A percentile compares a stretch with the other conserved stretches of the same genome.
These are phyloP conservation scores for Saccharum spontaneum DNA, from an alignment of 176 grass and related monocot genomes.

Conservation along the genomic window DNA sequence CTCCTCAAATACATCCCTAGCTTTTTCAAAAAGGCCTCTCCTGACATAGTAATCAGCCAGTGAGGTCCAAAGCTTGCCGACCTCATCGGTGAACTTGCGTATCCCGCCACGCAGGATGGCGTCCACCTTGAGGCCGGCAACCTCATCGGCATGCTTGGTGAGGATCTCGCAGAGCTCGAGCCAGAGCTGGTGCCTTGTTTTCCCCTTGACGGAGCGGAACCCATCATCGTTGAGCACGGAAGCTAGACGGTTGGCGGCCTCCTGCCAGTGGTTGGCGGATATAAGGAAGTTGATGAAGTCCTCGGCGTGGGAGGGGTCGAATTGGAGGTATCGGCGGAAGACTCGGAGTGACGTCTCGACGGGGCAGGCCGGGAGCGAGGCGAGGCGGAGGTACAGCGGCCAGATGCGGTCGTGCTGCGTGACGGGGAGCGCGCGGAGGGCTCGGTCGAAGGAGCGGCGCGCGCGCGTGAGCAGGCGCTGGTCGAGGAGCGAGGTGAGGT, in stretches of 20 bases:
- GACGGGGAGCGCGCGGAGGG: slow-evolving; percentile 68
- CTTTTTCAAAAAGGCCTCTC: slow-evolving; percentile 73
- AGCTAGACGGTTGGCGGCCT: slow-evolving; percentile 63
- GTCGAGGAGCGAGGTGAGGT: slow-evolving; percentile 70
- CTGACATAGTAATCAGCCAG: slow-evolving; percentile 77
- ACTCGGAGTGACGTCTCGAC: slow-evolving; percentile 83
- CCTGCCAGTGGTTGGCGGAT: slow-evolving; percentile 63
- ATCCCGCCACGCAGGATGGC: slow-evolving; percentile 72
- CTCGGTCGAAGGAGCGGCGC: slow-evolving; percentile 66
- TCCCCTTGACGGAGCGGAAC: slow-evolving; percentile 82
- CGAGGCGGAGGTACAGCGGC: slow-evolving; percentile 69
- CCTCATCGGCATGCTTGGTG: slow-evolving; percentile 79
- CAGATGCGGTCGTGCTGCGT: slow-evolving; percentile 92
- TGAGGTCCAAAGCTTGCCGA: slow-evolving; percentile 80
- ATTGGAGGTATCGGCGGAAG: slow-evolving; percentile 80
- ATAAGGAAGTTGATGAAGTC: slow-evolving; percentile 82
- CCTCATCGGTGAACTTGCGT: slow-evolving; percentile 74
- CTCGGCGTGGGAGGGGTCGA: slow-evolving; percentile 78
- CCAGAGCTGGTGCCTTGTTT: slow-evolving; percentile 86
- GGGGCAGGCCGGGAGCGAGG: slow-evolving; percentile 59
- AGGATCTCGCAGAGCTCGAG: slow-evolving; percentile 77
- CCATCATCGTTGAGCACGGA: slow-evolving; percentile 65
- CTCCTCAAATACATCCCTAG: slow-evolving; percentile 75
- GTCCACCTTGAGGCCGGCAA: slow-evolving; percentile 71
- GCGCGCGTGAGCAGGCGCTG: slow-evolving; percentile 66